These are phyloP conservation scores for Wickerhamiella nectarea DNA, from an alignment of 805 yeast genomes.

Conservation along the genomic window DNA sequence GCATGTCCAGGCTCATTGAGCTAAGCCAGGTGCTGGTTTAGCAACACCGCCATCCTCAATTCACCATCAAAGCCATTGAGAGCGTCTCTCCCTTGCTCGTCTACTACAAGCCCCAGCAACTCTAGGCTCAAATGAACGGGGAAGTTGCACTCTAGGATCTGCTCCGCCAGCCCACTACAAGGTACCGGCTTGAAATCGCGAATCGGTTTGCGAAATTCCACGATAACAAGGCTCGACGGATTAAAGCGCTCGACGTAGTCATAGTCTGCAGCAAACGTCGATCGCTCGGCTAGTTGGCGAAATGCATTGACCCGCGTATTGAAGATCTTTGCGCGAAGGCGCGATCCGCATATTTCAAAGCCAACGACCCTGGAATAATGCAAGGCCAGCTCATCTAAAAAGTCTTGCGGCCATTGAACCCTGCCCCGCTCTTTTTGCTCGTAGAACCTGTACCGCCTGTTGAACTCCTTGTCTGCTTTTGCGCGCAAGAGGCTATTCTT, in stretches of 20 bases:
- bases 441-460: neutral
- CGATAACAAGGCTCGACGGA: neutral
- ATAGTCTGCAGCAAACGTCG: neutral
- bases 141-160: too few relatives aligned
- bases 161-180: too few relatives aligned
- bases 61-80: neutral
- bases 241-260: neutral
- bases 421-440: neutral
- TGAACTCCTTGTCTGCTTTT: neutral
- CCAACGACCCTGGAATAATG: neutral
- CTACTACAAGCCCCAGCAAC: too few relatives aligned
- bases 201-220: too few relatives aligned
- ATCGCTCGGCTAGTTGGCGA: neutral
- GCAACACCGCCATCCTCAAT: neutral
- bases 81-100: too few relatives aligned
- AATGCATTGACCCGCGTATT: constrained; percentile 6
- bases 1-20: too few relatives aligned
- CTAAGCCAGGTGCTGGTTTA: too few relatives aligned
- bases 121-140: too few relatives aligned
- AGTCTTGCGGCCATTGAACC: constrained; percentile 1
- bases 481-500: neutral
- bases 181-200: neutral
- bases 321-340: constrained; percentile 1
- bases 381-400: neutral
- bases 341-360: neutral